Evolutionary conservation across 257 asterid genomes (phyloP), one percentile per base, ranked within the genome.

Genomic region (Verbascum thapsus): DNA sequence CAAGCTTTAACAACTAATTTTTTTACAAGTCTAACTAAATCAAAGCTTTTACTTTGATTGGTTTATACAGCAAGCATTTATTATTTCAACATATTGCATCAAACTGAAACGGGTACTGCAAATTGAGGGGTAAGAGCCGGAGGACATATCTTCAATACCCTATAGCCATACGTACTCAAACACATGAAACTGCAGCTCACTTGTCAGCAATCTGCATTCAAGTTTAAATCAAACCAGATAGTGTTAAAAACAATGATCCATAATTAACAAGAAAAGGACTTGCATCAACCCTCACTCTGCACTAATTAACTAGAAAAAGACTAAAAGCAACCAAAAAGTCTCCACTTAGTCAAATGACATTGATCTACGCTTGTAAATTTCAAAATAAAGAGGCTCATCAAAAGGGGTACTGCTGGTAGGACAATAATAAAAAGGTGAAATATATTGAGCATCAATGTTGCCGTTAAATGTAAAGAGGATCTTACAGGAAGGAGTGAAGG

Each of bases 161-260:
- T 39, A 11, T 44, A 51, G 23, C 20, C 54, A 19, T 48, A 56
- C 60, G 20, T 57, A 50, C 39, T 60, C 65, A 15, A 32, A 54
- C 43, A 53, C 50, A 64, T 15, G 55, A 63, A 53, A 53, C 72
- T 63, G 74, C 74, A 71, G 80, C 74, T 71, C 66, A 56, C 71
- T 74, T 58, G 52, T 74, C 84, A 54, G 67, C 76, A 10, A 78
- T 32, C 84, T 78, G 84, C 74, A 64, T 30, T 38, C 58, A 51
- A 58, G 60, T 48, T 45, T 40, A 34, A 54, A 58, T 13, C 16
- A 26, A 62, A 20, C 53, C 18, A 56, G 10, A 18, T 17, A 22
- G 22, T 61, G 64, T 65, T 39, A n/a, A 64, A 0, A 63, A 10
- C 10, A 20, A 26, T 23, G 37, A 44, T 15, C 16, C 7, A 7